These are phyloP conservation scores for Vaccinium myrtillus DNA, from an alignment of 148 eudicot species.

Conservation along the genomic window DNA sequence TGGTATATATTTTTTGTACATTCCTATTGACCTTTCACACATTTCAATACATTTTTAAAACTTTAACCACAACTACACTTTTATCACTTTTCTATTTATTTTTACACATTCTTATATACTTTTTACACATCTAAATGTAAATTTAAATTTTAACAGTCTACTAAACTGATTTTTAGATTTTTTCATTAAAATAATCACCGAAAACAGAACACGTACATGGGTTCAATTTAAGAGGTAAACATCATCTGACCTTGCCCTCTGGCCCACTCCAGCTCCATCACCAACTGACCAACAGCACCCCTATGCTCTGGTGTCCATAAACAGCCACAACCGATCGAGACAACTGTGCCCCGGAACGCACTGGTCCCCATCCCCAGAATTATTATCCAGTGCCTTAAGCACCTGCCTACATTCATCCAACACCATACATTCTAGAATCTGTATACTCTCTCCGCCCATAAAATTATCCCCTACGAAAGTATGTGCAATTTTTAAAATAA, in stretches of 20 bases:
- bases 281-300: not conserved
- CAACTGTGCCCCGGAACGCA: constrained; percentile 9
- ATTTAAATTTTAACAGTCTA: too few relatives aligned
- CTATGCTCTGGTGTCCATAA: not conserved
- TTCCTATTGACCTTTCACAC: too few relatives aligned
- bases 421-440: not conserved
- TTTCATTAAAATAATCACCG: not conserved
- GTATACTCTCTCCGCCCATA: too few relatives aligned
- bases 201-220: not conserved
- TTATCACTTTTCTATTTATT: too few relatives aligned
- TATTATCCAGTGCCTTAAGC: not conserved
- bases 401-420: not conserved
- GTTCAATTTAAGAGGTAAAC: not conserved
- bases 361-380: not conserved
- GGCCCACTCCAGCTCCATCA: not conserved
- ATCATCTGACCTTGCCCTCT: not conserved
- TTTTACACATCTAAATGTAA: too few relatives aligned
- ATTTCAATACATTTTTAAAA: too few relatives aligned
- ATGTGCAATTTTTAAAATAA: too few relatives aligned
- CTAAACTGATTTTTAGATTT: too few relatives aligned
- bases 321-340: not conserved
- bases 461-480: too few relatives aligned
- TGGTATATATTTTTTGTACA: too few relatives aligned
- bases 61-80: too few relatives aligned
- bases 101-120: too few relatives aligned